A percentile compares a stretch with the other conserved stretches of the same genome.
Evolutionary conservation across 2,329 filamentous ascomycete genomes (phyloP).

Genomic region (Fusarium tanahbumbuense): DNA sequence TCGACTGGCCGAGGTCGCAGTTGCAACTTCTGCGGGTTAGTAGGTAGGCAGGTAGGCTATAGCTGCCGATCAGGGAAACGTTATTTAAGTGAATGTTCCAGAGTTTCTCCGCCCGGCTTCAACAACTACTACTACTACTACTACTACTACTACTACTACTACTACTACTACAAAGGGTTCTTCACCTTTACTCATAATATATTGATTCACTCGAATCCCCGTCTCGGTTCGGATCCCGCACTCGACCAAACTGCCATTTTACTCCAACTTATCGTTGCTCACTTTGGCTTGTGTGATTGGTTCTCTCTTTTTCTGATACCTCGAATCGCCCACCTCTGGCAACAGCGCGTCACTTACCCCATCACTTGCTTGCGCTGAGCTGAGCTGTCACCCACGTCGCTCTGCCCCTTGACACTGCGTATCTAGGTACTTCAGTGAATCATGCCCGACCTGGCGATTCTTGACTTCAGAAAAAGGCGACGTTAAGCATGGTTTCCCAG

Average conservation of each 20-base stretch:
- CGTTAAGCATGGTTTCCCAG: slow-evolving; percentile 39
- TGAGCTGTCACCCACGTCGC: slow-evolving; percentile 13
- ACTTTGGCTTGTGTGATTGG: neutral
- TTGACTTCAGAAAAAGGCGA: slow-evolving; percentile 42
- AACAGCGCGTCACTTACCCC: neutral
- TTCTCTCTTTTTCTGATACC: neutral
- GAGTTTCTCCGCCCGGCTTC: slow-evolving; percentile 31
- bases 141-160: neutral
- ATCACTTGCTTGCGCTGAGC: neutral
- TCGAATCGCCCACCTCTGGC: neutral
- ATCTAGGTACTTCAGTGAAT: slow-evolving; percentile 24
- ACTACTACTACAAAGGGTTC: slow-evolving; percentile 6
- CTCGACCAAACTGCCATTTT: neutral
- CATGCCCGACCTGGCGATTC: slow-evolving; percentile 37
- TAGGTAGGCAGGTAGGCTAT: neutral
- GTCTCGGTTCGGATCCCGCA: neutral
- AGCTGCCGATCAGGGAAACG: neutral
- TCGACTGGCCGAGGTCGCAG: neutral
- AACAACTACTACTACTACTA: slow-evolving; percentile 4
- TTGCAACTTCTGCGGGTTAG: slow-evolving; percentile 1
- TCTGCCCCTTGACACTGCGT: neutral
- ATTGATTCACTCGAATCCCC: neutral
- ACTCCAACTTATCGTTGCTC: neutral
- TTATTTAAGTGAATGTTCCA: slow-evolving; percentile 12
- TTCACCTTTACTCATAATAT: neutral